Evolutionary conservation across 2,329 filamentous ascomycete genomes (phyloP), one percentile per base, ranked within the genome.

Genomic region (Periconia sp.): DNA sequence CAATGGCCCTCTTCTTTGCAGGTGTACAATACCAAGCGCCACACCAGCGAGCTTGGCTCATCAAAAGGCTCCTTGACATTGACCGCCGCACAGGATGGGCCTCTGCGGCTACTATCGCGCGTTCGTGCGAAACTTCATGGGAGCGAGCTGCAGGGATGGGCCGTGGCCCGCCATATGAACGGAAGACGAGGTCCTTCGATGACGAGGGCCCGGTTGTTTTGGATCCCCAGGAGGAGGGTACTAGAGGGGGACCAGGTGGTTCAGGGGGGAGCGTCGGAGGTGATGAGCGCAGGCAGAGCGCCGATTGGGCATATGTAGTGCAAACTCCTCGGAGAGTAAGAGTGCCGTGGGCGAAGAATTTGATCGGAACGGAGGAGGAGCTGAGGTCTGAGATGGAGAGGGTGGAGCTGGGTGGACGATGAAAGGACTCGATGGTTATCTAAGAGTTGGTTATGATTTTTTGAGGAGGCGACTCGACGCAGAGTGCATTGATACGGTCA

Each of bases 101-200:
- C 58, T 90, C 87, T 1, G 88, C 90, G 1, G 81, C 83, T 23
- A 83, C 91, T 28, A 92, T 96, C 50, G 89, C 89, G 0, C 78
- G 82, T 35, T 91, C 90, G 1, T 95, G 90, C 66, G 92, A 97
- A 69, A 86, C 84, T 3, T 81, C 84, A 0, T 99, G 94, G 94
- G 78, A 82, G 46, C 88, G 86, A 62, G 85, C 87, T 1, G 87
- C 83, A 3, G 80, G 85, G 48, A 76, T 87, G 56, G 88, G 88
- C 0, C 80, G 83, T 32, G 92, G 91, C 0, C 90, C 91, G 4
- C 84, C 84, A 1, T 96, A 95, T 33, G 34, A 40, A 32, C 42
- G 52, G 6, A 38, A 59, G 5, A 65, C 61, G 10, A 47, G 55
- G 22, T 41, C 48, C 10, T 37, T 48, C 16, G 57, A 52, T 1